These are phyloP conservation scores for Firmiana major DNA, from an alignment of 345 rosid genomes.

Conservation along the genomic window DNA sequence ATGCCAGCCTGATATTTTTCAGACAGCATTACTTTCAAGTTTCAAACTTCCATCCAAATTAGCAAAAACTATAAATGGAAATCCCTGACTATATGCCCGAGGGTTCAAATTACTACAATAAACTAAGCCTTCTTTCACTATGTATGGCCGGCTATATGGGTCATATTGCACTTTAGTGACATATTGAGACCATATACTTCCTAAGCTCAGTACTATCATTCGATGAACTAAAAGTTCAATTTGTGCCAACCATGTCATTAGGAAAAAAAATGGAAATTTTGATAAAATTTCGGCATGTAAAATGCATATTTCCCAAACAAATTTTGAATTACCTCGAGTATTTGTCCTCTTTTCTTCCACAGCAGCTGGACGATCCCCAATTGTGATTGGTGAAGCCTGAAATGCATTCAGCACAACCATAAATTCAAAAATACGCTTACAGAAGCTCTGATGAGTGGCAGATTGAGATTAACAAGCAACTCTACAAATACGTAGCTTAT, in stretches of 20 bases:
- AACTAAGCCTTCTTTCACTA: not conserved
- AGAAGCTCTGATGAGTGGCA: not conserved
- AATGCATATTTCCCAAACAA: not conserved
- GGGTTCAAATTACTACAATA: not conserved
- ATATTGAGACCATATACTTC: not conserved
- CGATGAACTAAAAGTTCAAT: not conserved
- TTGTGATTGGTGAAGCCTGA: conserved; percentile 52
- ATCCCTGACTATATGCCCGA: not conserved
- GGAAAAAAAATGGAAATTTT: not conserved
- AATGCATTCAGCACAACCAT: conserved; percentile 16
- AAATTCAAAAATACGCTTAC: not conserved
- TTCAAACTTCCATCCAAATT: not conserved
- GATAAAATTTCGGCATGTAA: conserved; percentile 1
- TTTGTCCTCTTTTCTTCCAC: conserved; percentile 64
- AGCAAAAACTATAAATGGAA: not conserved
- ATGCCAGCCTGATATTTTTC: not conserved
- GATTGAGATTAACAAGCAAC: not conserved
- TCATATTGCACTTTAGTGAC: not conserved
- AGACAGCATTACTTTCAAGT: not conserved
- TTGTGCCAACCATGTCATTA: not conserved
- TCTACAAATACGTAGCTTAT: not conserved
- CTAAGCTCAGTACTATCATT: not conserved
- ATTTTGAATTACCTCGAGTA: conserved; percentile 39
- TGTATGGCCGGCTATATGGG: not conserved
- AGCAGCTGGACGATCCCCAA: conserved; percentile 46